Conservation (phyloP, 2,329 filamentous ascomycete genomes). For the Cladosporium sp. region DNA sequence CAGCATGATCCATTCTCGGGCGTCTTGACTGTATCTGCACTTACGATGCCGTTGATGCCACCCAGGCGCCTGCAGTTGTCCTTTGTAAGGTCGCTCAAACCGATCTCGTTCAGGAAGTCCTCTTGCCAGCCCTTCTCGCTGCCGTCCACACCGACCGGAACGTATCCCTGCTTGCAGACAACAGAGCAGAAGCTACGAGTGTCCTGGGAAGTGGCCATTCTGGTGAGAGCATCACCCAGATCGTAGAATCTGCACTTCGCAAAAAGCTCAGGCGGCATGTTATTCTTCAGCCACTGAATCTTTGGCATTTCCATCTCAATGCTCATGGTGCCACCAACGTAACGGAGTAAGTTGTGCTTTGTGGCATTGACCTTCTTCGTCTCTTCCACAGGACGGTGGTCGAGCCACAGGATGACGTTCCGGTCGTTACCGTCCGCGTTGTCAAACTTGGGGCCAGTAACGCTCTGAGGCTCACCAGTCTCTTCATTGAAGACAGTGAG, state of each 20-base stretch:
- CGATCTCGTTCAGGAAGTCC: slow-evolving; percentile 83
- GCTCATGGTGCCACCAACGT: slow-evolving; percentile 96
- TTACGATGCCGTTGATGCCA: slow-evolving; percentile 88
- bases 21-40: slow-evolving; percentile 19
- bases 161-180: slow-evolving; percentile 94
- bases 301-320: slow-evolving; percentile 99
- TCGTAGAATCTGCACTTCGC: slow-evolving; percentile 96
- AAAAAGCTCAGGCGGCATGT: slow-evolving; percentile 91
- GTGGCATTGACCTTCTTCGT: slow-evolving; percentile 91
- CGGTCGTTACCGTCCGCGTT: slow-evolving; percentile 71
- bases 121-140: slow-evolving; percentile 98
- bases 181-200: slow-evolving; percentile 91
- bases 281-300: slow-evolving; percentile 95
- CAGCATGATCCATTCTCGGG: slow-evolving; percentile 15
- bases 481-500: slow-evolving; percentile 84
- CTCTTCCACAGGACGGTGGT: slow-evolving; percentile 86
- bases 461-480: slow-evolving; percentile 83
- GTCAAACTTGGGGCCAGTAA: slow-evolving; percentile 81
- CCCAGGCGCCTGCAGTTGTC: slow-evolving; percentile 91
- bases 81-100: slow-evolving; percentile 65
- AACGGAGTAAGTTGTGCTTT: slow-evolving; percentile 84
- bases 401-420: slow-evolving; percentile 95
- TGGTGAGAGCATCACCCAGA: slow-evolving; percentile 83
- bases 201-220: slow-evolving; percentile 87
- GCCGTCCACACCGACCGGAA: slow-evolving; percentile 93